These are phyloP conservation scores for Plenodomus lindquistii DNA, from an alignment of 2,329 filamentous ascomycete genomes.

Conservation along the genomic window DNA sequence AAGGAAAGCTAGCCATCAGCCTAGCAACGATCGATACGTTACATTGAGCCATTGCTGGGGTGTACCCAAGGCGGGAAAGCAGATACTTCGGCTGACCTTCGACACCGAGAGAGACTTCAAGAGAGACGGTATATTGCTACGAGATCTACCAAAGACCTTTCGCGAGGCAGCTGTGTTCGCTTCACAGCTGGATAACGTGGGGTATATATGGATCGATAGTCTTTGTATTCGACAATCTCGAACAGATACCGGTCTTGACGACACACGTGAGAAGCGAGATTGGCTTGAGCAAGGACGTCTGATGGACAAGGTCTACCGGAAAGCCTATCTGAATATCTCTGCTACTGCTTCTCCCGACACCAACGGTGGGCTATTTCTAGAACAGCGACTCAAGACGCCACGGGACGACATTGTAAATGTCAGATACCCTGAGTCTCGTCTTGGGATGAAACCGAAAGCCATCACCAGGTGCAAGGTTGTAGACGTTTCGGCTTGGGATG, in stretches of 20 bases:
- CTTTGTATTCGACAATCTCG: conserved; percentile 10
- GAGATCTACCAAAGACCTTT: conserved; percentile 13
- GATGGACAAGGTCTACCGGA: conserved; percentile 20
- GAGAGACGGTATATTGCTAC: conserved; percentile 5
- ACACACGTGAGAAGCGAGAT: conserved; percentile 8
- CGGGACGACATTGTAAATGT: conserved; percentile 17
- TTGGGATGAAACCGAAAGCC: background rate
- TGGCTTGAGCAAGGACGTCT: conserved; percentile 17
- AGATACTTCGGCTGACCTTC: conserved; percentile 2
- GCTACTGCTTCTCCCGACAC: conserved; percentile 21
- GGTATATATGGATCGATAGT: conserved; percentile 21
- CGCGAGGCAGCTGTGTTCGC: conserved; percentile 14
- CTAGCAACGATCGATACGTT: conserved; percentile 11
- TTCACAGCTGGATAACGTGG: conserved; percentile 4
- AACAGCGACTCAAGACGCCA: conserved; percentile 1
- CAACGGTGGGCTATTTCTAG: conserved; percentile 17
- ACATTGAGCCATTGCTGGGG: conserved; percentile 21
- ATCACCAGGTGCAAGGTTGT: conserved; percentile 8
- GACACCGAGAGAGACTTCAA: conserved; percentile 1
- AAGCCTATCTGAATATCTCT: conserved; percentile 28
- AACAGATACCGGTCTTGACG: background rate
- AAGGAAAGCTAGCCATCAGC: no score
- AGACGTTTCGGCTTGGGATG: conserved; percentile 14
- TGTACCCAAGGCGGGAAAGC: background rate
- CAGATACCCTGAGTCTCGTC: background rate